Conservation (phyloP, 2,329 filamentous ascomycete genomes). For the Cytospora piceae region DNA sequence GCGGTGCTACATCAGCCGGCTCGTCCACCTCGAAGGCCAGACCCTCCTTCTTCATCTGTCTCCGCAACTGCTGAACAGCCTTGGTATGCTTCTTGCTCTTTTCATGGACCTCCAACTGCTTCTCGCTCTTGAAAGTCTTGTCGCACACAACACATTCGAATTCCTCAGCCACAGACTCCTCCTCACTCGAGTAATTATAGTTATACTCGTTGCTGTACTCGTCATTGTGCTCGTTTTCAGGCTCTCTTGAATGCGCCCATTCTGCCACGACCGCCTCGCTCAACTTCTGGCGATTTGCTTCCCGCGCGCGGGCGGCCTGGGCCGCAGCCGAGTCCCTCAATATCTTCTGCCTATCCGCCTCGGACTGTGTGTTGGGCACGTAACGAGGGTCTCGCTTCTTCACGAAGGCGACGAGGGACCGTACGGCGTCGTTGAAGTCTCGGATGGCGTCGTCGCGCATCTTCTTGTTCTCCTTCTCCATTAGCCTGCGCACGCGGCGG, state of each 20-base stretch:
- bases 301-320: constrained; percentile 81
- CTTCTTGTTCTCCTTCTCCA: constrained; percentile 95
- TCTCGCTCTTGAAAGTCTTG: constrained; percentile 85
- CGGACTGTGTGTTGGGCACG: constrained; percentile 73
- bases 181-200: constrained; percentile 63
- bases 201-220: constrained; percentile 53
- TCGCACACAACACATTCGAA: constrained; percentile 79
- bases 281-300: constrained; percentile 77
- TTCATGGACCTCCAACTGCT: constrained; percentile 88
- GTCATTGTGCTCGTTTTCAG: constrained; percentile 50
- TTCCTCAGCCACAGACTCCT: constrained; percentile 60
- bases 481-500: constrained; percentile 75
- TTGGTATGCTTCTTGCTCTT: constrained; percentile 96
- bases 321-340: constrained; percentile 79
- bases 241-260: constrained; percentile 70
- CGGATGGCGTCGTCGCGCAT: constrained; percentile 78
- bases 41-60: constrained; percentile 84
- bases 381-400: constrained; percentile 91
- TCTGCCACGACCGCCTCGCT: constrained; percentile 68
- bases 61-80: constrained; percentile 76
- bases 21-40: constrained; percentile 56
- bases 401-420: constrained; percentile 83
- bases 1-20: background rate
- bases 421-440: constrained; percentile 91
- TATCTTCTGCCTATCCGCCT: constrained; percentile 77